A percentile compares a stretch with the other conserved stretches of the same genome.
Conservation (phyloP, 1,284 basidiomycete genomes). For the Ceratobasidium papillatum region DNA sequence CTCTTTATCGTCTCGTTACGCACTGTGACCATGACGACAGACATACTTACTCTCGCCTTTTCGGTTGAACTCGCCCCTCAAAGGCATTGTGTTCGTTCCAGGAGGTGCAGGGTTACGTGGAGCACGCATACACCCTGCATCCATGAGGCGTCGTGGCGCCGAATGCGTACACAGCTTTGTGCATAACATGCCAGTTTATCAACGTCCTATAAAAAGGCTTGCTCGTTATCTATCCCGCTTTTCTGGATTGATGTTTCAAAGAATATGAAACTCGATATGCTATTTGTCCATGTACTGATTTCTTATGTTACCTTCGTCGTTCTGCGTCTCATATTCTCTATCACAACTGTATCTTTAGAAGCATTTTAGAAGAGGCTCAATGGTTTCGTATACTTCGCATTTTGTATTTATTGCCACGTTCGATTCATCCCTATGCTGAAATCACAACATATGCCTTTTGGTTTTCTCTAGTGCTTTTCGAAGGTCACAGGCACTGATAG, state of each 20-base stretch:
- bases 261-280: neutral
- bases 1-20: neutral
- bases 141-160: neutral
- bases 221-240: neutral
- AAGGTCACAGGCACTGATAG: no score
- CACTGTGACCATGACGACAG: constrained; percentile 22
- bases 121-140: neutral
- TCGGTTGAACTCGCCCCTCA: neutral
- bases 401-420: no score
- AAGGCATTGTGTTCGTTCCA: neutral
- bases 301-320: neutral
- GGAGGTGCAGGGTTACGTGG: neutral
- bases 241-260: neutral
- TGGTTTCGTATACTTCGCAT: no score
- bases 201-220: neutral
- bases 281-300: neutral
- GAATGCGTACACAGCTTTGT: neutral
- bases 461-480: no score
- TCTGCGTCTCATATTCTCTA: no score
- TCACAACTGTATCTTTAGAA: constrained; percentile 6
- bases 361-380: no score
- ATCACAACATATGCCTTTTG: no score
- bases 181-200: neutral
- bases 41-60: neutral
- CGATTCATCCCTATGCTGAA: no score